phyloP scores from a whole-genome alignment of 148 eudicot genomes.

The Dianthus caryophyllus region DNA sequence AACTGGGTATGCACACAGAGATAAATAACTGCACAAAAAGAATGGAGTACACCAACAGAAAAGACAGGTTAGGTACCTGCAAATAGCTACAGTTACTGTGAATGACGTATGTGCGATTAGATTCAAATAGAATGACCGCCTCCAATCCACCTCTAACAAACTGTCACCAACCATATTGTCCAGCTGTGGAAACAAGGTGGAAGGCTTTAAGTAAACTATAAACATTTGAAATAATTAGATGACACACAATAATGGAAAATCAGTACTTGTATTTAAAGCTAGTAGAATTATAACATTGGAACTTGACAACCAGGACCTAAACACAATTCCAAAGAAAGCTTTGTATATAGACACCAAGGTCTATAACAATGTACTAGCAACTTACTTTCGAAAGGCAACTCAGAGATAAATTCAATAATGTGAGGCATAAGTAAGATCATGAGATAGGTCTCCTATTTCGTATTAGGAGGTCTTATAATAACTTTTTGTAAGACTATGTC shows the following conservation, averaged over 20 bases:
- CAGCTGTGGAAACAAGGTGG: constrained; percentile 37
- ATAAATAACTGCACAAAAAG: neutral
- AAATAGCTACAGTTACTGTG: constrained; percentile 91
- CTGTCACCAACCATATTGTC: constrained; percentile 58
- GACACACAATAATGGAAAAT: neutral
- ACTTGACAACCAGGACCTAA: too few species aligned
- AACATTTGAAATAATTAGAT: neutral
- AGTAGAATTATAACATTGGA: neutral
- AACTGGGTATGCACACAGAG: neutral
- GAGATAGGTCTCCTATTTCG: too few species aligned
- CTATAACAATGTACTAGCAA: too few species aligned
- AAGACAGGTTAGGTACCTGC: constrained; percentile 56
- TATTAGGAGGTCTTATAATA: too few species aligned
- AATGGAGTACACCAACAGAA: neutral
- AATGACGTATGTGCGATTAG: constrained; percentile 86
- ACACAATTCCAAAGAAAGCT: too few species aligned
- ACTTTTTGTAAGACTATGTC: too few species aligned
- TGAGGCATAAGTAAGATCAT: too few species aligned
- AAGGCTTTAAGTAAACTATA: neutral
- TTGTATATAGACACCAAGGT: too few species aligned
- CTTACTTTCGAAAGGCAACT: too few species aligned
- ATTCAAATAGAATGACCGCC: constrained; percentile 85
- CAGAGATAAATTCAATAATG: too few species aligned
- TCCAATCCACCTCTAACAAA: constrained; percentile 73
- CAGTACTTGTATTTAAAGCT: neutral